Percentiles rank a stretch among this genome's conserved stretches.
Evolutionary conservation across 2,329 filamentous ascomycete species (phyloP).

Genomic region (Fusarium denticulatum): DNA sequence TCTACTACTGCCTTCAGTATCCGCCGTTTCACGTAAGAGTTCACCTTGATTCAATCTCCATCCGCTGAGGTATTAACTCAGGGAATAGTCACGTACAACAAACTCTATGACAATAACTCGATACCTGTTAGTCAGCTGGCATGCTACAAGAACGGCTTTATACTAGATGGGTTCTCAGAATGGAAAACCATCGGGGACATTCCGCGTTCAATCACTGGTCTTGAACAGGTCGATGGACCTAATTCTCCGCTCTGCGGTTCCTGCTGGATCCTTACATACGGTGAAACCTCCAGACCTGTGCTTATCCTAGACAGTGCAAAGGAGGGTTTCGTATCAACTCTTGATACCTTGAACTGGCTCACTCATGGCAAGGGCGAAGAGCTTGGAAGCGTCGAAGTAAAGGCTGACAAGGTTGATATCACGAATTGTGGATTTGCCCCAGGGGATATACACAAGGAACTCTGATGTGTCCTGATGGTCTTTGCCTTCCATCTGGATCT

Average conservation of each 20-base stretch:
- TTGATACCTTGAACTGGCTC: not conserved
- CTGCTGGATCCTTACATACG: not conserved
- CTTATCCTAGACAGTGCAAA: not conserved
- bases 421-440: not conserved
- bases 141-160: not conserved
- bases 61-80: not conserved
- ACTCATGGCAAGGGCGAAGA: not conserved
- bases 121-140: not conserved
- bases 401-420: not conserved
- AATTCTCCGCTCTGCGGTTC: not conserved
- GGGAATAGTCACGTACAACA: not conserved
- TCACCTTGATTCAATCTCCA: no score
- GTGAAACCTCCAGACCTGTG: not conserved
- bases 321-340: not conserved
- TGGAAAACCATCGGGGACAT: not conserved
- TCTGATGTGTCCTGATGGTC: not conserved
- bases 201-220: not conserved
- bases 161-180: not conserved
- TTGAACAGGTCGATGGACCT: not conserved
- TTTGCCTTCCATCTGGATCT: not conserved
- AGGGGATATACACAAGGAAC: not conserved
- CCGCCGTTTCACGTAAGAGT: not conserved
- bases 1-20: not conserved
- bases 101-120: not conserved
- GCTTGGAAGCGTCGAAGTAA: not conserved